Percentiles rank a stretch among this genome's conserved stretches.
Conservation (phyloP, 129 eudicot genomes). For the Arctium lappa region DNA sequence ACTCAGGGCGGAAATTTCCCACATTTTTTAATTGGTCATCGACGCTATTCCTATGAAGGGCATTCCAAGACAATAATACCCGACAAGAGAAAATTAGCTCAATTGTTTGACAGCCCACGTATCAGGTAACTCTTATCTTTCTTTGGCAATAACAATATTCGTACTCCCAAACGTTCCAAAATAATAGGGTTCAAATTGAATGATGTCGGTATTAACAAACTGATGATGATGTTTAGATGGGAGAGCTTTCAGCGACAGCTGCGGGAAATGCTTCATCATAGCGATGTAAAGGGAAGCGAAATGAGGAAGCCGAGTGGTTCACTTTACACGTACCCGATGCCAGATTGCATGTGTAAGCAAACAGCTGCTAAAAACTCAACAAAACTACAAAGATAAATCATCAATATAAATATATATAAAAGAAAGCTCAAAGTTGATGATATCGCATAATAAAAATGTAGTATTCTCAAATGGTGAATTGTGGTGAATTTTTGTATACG, state of each 20-base stretch:
- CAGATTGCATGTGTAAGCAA: slow-evolving; percentile 96
- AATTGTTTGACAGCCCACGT: slow-evolving; percentile 72
- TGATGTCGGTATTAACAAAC: not conserved
- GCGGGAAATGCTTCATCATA: slow-evolving; percentile 94
- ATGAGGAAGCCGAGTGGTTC: slow-evolving; percentile 70
- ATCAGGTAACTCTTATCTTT: slow-evolving; percentile 54
- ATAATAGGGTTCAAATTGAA: too few relatives aligned
- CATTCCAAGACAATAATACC: slow-evolving; percentile 89
- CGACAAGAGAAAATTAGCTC: slow-evolving; percentile 88
- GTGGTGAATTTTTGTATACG: not conserved
- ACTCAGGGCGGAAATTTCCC: slow-evolving; percentile 99
- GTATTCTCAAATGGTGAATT: not conserved
- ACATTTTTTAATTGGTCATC: slow-evolving; percentile 91
- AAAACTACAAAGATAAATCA: slow-evolving; percentile 23
- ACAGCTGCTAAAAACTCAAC: slow-evolving; percentile 44
- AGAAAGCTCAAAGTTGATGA: not conserved
- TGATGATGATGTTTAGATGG: slow-evolving; percentile 56
- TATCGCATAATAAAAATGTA: not conserved
- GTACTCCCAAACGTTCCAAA: not conserved
- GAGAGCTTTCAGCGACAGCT: slow-evolving; percentile 69
- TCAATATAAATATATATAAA: not conserved
- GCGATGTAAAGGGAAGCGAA: slow-evolving; percentile 82
- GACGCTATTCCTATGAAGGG: slow-evolving; percentile 88
- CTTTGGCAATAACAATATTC: not conserved
- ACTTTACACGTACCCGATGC: slow-evolving; percentile 88